Conservation (phyloP, 2,329 filamentous ascomycete species). For the Diaporthe velutina region DNA sequence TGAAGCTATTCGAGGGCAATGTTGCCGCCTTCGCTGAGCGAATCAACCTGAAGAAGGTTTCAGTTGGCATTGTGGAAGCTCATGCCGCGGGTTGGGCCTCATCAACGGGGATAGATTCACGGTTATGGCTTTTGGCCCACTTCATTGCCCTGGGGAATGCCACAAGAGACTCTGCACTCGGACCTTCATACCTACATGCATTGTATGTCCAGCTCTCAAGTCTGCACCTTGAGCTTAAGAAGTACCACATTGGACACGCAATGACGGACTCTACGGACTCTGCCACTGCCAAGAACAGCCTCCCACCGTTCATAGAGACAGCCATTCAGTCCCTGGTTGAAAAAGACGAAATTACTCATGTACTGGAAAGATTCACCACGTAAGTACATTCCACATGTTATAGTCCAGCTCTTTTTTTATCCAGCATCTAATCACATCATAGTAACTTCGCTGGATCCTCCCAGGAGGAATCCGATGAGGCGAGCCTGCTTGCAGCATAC, state of each 20-base stretch:
- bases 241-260: slow-evolving; percentile 57
- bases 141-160: slow-evolving; percentile 70
- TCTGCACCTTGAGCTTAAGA: slow-evolving; percentile 64
- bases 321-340: slow-evolving; percentile 81
- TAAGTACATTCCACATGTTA: slow-evolving; percentile 45
- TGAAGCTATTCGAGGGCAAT: slow-evolving; percentile 58
- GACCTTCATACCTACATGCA: slow-evolving; percentile 61
- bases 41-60: slow-evolving; percentile 57
- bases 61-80: slow-evolving; percentile 54
- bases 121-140: slow-evolving; percentile 76
- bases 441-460: slow-evolving; percentile 48
- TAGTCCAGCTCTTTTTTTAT: neutral
- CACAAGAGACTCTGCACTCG: slow-evolving; percentile 50
- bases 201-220: slow-evolving; percentile 67
- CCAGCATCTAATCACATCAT: neutral
- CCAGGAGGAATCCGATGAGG: slow-evolving; percentile 64
- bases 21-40: slow-evolving; percentile 51
- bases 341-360: slow-evolving; percentile 77
- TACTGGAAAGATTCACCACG: slow-evolving; percentile 61
- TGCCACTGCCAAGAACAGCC: slow-evolving; percentile 45
- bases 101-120: slow-evolving; percentile 53
- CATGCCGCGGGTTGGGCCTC: slow-evolving; percentile 47
- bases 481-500: slow-evolving; percentile 85
- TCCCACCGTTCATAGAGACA: slow-evolving; percentile 71
- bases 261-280: slow-evolving; percentile 43